These are phyloP conservation scores for Coniosporium apollinis DNA, from an alignment of 495 filamentous ascomycete species.

Conservation along the genomic window DNA sequence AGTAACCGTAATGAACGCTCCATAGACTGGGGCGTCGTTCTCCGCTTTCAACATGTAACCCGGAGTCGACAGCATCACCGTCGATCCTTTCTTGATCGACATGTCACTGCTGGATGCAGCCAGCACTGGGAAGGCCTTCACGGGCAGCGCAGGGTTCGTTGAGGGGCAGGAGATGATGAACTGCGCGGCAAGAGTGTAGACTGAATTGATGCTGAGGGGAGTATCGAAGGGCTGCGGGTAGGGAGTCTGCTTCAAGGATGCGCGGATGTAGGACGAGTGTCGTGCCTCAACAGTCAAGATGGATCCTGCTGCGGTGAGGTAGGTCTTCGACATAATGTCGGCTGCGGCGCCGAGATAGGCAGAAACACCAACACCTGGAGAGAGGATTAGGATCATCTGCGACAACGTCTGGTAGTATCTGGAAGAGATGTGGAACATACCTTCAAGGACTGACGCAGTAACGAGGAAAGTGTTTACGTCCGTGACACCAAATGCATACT, in stretches of 20 bases:
- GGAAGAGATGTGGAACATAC: too few relatives aligned
- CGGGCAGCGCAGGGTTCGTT: slow-evolving; percentile 34
- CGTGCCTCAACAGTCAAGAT: slow-evolving; percentile 47
- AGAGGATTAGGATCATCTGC: too few relatives aligned
- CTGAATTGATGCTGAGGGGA: slow-evolving; percentile 37
- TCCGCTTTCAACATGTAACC: too few relatives aligned
- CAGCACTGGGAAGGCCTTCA: slow-evolving; percentile 33
- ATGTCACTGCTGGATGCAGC: slow-evolving; percentile 4
- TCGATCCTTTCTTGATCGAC: slow-evolving; percentile 4
- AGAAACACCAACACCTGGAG: slow-evolving; percentile 18
- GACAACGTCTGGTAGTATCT: too few relatives aligned
- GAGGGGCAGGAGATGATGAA: slow-evolving; percentile 43
- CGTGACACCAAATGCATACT: slow-evolving; percentile 39
- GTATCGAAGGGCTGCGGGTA: slow-evolving; percentile 41
- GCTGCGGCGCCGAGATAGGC: slow-evolving; percentile 45
- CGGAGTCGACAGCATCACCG: too few relatives aligned
- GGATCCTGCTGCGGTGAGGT: slow-evolving; percentile 42
- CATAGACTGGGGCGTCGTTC: slow-evolving; percentile 15
- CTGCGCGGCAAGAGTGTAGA: slow-evolving; percentile 42
- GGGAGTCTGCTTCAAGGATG: slow-evolving; percentile 29
- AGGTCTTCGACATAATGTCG: slow-evolving; percentile 32
- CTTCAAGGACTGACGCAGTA: slow-evolving; percentile 37
- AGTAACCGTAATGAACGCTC: slow-evolving; percentile 25
- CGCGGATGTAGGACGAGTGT: slow-evolving; percentile 42
- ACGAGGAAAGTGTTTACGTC: slow-evolving; percentile 32